Base-by-base conservation (phyloP, 106 monocot species). In the Dioscorea dumetorum region DNA sequence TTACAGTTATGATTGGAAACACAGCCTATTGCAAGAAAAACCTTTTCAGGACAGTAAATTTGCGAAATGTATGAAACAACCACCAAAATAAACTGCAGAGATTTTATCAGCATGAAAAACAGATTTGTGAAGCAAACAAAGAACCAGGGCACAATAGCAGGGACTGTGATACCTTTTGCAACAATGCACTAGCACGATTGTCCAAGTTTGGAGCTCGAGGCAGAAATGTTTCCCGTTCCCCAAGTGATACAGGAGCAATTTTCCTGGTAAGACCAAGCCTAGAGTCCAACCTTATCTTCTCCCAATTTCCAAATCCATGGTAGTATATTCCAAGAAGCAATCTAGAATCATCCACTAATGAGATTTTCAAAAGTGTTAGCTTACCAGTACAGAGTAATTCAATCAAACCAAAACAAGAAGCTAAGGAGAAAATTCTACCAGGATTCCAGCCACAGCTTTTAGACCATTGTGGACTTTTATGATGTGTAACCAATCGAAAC, bases 261-360 rank as follows among this genome's bases (percentile, higher is more conserved):
- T 99, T 99, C 73, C 78, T 87, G 19, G 82, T 70, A 59, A 99
- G 82, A 54, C 87, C 80, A 79, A 99, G 93, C 61, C 64, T 80
- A 12, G 93, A 63, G 31, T 99, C 99, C 50, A 93, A 63, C 67
- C 99, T 87, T 56, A 99, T 93, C 82, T 87, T 99, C 58, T 99
- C 99, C 99, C 99, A 99, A 74, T 93, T 99, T 73, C 99, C 99
- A 85, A 85, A 99, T 63, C 99, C 99, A 87, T 99, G 85, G 67
- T 83, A 99, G 63, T 93, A 79, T 76, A 99, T 77, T 9, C 99
- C 99, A 73, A 99, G 82, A 59, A 99, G 90, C 76, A 99, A 81
- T 34, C 99, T 82, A 57, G 99, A 90, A 93, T 99, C 99, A 80
- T 99, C 99, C 84, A 90, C 99, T 99, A 56, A 58, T n/a, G 50